Evolutionary conservation across 139 green algal genomes (phyloP), one percentile per base, ranked within the genome.

Genomic region (Chlorella ohadii): DNA sequence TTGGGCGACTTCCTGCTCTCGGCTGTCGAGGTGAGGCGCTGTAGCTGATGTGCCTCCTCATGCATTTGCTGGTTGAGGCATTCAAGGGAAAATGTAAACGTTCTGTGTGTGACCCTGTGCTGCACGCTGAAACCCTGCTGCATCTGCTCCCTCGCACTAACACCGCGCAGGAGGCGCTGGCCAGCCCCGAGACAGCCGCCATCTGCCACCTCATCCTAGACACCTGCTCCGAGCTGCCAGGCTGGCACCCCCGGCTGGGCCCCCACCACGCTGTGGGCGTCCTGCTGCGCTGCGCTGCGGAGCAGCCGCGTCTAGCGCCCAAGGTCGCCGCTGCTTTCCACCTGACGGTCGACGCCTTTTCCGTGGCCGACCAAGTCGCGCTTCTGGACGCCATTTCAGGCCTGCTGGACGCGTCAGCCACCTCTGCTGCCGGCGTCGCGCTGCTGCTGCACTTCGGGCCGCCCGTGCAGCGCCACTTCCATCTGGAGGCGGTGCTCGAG

Each of bases 401-500:
- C 33, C 63, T 83, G 78, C 78, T 83, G 63, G 78, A 83, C 19
- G 63, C 78, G 28, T 75, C 61, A 20, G 78, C 61, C 41, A 83
- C 78, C 19, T 73, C 78, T 4, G 78, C 78, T 0, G 39, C 27
- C n/a, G 78, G 78, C 78, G 78, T 83, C 15, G 39, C 63, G n/a
- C 78, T 83, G 63, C 78, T 83, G 78, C 78, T 83, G 39, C 63
- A 83, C 78, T 83, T 83, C 31, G 31, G 51, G 51, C 51, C 23
- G 39, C 34, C 78, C 22, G 39, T 83, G 39, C 78, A n/a, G 23
- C 78, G 11, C 78, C 78, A 83, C 78, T 83, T 83, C 41, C 63
- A 83, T 16, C 19, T 83, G 28, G 78, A 83, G 9, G 78, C 78
- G 0, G 41, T 83, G 28, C 17, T 83, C 19, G 78, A 83, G 41